phyloP scores from a whole-genome alignment of 768 basidiomycete species.

The Cystofilobasidium bisporidii region DNA sequence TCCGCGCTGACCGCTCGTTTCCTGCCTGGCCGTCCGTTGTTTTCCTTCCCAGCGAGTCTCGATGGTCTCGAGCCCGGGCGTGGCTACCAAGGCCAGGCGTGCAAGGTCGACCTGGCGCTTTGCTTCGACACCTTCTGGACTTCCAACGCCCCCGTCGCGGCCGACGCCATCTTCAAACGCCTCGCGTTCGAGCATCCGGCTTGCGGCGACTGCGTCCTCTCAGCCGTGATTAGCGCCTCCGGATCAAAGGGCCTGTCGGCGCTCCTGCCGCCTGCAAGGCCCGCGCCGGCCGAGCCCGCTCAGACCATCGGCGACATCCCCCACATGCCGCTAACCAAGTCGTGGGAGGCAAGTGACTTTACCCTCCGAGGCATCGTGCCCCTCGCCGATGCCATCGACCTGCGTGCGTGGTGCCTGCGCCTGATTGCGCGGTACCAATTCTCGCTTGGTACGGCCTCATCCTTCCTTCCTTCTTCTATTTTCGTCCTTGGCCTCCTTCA shows the following conservation, averaged over 20 bases:
- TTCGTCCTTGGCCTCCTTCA: background rate
- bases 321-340: constrained; percentile 5
- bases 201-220: constrained; percentile 37
- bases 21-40: too few relatives aligned
- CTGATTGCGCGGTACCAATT: constrained; percentile 20
- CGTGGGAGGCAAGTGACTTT: background rate
- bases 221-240: background rate
- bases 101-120: constrained; percentile 34
- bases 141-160: constrained; percentile 27
- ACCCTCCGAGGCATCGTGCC: background rate
- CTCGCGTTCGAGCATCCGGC: constrained; percentile 38
- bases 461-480: background rate
- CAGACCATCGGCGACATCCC: background rate
- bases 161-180: constrained; percentile 38
- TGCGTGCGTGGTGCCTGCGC: constrained; percentile 4
- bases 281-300: background rate
- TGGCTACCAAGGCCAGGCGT: constrained; percentile 9
- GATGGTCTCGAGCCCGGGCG: constrained; percentile 17
- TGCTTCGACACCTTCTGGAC: constrained; percentile 39
- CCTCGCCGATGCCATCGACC: background rate
- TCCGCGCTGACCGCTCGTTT: too few relatives aligned
- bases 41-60: constrained; percentile 26
- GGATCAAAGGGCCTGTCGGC: constrained; percentile 8
- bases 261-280: background rate
- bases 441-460: background rate